A percentile compares a stretch with the other conserved stretches of the same genome.
Evolutionary conservation across 306 rosid species (phyloP).

Genomic region (Gastrolobium villosum): DNA sequence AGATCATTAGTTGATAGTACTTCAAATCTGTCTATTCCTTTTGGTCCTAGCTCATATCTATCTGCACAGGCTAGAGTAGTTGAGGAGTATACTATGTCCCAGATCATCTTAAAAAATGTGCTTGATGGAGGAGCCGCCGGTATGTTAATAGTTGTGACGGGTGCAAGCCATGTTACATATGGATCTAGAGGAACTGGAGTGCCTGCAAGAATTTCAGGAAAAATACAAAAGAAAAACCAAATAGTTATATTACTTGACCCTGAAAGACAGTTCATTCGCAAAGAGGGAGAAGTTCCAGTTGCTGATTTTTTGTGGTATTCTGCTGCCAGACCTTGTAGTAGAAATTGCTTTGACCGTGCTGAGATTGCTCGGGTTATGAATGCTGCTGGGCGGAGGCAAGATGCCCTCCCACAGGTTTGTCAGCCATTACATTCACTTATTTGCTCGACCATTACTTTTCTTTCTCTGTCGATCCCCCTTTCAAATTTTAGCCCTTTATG

Average conservation of each 20-base stretch:
- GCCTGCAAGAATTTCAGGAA: slow-evolving; percentile 91
- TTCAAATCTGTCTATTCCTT: slow-evolving; percentile 68
- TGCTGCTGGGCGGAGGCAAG: slow-evolving; percentile 95
- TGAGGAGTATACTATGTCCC: slow-evolving; percentile 89
- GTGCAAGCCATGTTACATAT: slow-evolving; percentile 88
- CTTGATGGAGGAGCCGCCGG: slow-evolving; percentile 72
- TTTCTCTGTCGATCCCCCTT: background rate
- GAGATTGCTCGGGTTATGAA: slow-evolving; percentile 98
- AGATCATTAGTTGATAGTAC: slow-evolving; percentile 65
- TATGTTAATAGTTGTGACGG: slow-evolving; percentile 88
- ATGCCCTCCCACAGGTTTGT: slow-evolving; percentile 95
- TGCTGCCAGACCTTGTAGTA: slow-evolving; percentile 88
- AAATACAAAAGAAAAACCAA: slow-evolving; percentile 91
- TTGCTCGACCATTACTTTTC: slow-evolving; percentile 14
- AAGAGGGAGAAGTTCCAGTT: slow-evolving; percentile 94
- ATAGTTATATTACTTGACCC: slow-evolving; percentile 89
- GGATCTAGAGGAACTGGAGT: slow-evolving; percentile 94
- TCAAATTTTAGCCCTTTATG: slow-evolving; percentile 13
- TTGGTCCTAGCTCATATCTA: slow-evolving; percentile 91
- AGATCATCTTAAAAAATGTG: slow-evolving; percentile 70
- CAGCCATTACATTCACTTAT: slow-evolving; percentile 31
- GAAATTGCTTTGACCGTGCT: slow-evolving; percentile 98
- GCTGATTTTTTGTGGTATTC: slow-evolving; percentile 99
- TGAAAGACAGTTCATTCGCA: slow-evolving; percentile 88
- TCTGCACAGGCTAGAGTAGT: slow-evolving; percentile 94